Evolutionary conservation across 176 grass and related monocot species (phyloP).

Genomic region (Thinopyrum elongatum): DNA sequence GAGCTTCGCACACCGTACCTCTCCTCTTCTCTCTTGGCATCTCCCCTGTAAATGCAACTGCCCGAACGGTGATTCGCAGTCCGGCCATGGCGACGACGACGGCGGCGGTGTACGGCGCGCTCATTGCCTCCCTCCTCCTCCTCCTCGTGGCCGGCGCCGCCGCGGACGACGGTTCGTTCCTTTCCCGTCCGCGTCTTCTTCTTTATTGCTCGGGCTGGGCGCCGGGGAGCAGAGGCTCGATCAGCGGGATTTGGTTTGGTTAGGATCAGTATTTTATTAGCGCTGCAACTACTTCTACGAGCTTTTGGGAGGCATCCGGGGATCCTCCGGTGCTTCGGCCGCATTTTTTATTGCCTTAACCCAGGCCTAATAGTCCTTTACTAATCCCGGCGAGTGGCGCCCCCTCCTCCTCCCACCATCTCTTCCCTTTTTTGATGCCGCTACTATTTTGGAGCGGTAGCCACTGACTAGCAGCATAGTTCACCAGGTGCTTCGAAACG

Average conservation of each 20-base stretch:
- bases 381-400: constrained; percentile 42
- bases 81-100: constrained; percentile 15
- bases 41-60: constrained; percentile 31
- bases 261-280: constrained; percentile 60
- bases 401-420: neutral
- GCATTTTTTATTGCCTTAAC: constrained; percentile 44
- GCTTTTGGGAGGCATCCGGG: constrained; percentile 44
- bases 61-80: neutral
- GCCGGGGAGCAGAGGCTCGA: constrained; percentile 37
- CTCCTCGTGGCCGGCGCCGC: constrained; percentile 32
- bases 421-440: constrained; percentile 17
- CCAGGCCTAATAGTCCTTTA: constrained; percentile 35
- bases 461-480: neutral
- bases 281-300: neutral
- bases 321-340: constrained; percentile 31
- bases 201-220: neutral
- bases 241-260: neutral
- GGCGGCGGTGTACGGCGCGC: neutral
- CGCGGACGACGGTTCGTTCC: constrained; percentile 38
- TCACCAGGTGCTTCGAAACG: constrained; percentile 25
- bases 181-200: neutral
- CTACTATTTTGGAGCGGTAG: neutral
- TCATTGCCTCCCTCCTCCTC: constrained; percentile 16
- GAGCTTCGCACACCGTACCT: constrained; percentile 13
- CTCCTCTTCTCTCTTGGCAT: neutral